These are phyloP conservation scores for Podospora didyma DNA, from an alignment of 495 filamentous ascomycete genomes.

Conservation along the genomic window DNA sequence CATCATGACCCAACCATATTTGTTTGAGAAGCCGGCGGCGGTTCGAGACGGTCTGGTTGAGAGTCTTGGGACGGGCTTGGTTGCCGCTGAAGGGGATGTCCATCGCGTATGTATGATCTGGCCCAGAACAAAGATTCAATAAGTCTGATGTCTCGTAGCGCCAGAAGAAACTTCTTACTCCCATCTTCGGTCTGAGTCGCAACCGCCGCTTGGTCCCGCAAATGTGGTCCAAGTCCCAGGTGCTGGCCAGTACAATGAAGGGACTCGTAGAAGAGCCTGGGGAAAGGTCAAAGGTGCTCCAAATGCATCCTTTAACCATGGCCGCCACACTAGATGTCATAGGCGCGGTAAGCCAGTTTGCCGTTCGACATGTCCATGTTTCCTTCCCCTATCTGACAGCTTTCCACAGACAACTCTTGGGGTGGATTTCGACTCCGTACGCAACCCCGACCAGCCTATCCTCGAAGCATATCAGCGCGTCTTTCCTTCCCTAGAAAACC, in stretches of 20 bases:
- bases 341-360: too few species aligned
- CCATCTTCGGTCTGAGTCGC: not conserved
- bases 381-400: too few species aligned
- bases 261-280: not conserved
- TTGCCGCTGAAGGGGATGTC: not conserved
- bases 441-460: constrained; percentile 1
- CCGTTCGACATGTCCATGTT: too few species aligned
- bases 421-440: not conserved
- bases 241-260: not conserved
- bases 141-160: not conserved
- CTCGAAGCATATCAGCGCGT: not conserved
- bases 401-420: constrained; percentile 1
- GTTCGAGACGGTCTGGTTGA: constrained; percentile 1
- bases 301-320: constrained; percentile 2
- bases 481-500: not conserved
- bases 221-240: not conserved
- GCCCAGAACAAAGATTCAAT: too few species aligned
- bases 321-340: not conserved
- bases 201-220: not conserved
- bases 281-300: not conserved
- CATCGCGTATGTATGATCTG: not conserved
- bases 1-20: not conserved
- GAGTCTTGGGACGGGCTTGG: not conserved
- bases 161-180: constrained; percentile 1
- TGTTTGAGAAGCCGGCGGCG: not conserved